Conservation (phyloP, 257 asterid genomes). For the Solanum infundibuliforme region DNA sequence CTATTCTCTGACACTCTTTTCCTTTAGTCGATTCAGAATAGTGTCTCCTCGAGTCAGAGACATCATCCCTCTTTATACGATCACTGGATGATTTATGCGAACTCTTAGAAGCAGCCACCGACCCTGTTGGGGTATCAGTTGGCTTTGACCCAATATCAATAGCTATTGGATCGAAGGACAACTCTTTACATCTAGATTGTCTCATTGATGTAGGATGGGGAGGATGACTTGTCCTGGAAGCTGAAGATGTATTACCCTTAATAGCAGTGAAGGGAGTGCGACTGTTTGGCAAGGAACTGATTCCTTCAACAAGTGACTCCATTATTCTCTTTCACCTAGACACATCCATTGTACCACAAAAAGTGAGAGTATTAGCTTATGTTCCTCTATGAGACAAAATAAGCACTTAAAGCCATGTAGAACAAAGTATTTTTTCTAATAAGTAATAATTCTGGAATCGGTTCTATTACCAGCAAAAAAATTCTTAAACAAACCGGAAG, state of each 20-base stretch:
- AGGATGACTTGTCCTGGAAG: slow-evolving; percentile 35
- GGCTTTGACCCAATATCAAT: slow-evolving; percentile 25
- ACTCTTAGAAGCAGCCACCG: slow-evolving; percentile 25
- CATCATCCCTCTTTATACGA: slow-evolving; percentile 2
- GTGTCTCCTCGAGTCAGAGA: not conserved
- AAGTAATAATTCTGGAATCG: not conserved
- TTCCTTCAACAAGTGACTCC: slow-evolving; percentile 59
- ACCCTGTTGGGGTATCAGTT: slow-evolving; percentile 15
- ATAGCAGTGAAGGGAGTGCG: slow-evolving; percentile 22
- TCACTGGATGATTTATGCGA: slow-evolving; percentile 24
- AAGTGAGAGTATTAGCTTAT: slow-evolving; percentile 6
- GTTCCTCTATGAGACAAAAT: not conserved
- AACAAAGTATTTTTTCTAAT: not conserved
- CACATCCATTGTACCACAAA: slow-evolving; percentile 18
- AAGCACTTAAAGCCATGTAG: not conserved
- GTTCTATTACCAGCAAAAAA: not conserved
- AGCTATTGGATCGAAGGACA: slow-evolving; percentile 24
- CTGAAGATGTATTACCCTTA: slow-evolving; percentile 26
- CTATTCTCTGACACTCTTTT: slow-evolving; percentile 3
- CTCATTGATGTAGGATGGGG: slow-evolving; percentile 45
- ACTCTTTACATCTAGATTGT: slow-evolving; percentile 29
- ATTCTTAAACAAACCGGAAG: not conserved
- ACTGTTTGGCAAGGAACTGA: slow-evolving; percentile 41
- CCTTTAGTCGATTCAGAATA: slow-evolving; percentile 10
- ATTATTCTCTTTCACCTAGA: slow-evolving; percentile 29